Evolutionary conservation across 352 stramenopile genomes (phyloP).

Genomic region (Plasmopara halstedii): DNA sequence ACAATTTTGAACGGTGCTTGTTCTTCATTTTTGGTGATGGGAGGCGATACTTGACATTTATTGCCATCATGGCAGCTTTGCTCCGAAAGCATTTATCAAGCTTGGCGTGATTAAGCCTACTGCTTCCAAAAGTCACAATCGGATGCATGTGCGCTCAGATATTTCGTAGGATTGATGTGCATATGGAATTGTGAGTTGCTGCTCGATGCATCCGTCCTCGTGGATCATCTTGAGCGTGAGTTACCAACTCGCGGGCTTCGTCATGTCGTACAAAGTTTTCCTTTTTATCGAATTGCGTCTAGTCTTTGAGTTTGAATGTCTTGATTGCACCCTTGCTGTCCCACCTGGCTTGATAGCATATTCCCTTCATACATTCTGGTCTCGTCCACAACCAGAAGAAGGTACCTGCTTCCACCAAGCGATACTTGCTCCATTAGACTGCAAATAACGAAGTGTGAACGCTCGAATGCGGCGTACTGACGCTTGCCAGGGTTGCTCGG

Average conservation of each 20-base stretch:
- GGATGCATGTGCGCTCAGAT: not conserved
- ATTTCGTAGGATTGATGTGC: not conserved
- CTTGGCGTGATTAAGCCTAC: not conserved
- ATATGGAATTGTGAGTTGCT: not conserved
- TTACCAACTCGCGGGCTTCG: not conserved
- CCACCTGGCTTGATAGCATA: not conserved
- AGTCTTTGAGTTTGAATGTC: not conserved
- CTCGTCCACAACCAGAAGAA: not conserved
- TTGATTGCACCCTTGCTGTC: not conserved
- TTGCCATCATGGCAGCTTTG: not conserved
- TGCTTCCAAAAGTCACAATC: not conserved
- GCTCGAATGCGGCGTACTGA: not conserved
- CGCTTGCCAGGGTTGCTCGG: too few species aligned
- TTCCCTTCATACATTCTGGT: not conserved
- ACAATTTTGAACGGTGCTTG: not conserved
- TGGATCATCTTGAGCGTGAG: not conserved
- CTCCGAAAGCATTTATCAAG: not conserved
- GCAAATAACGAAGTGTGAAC: not conserved
- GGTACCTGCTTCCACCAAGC: not conserved
- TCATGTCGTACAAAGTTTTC: not conserved
- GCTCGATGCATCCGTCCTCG: not conserved
- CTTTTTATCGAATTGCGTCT: not conserved
- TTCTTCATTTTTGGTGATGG: not conserved
- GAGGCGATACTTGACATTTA: not conserved
- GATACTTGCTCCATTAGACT: not conserved